Base-by-base conservation (phyloP, 257 asterid species). In the Craterostigma plantagineum region DNA sequence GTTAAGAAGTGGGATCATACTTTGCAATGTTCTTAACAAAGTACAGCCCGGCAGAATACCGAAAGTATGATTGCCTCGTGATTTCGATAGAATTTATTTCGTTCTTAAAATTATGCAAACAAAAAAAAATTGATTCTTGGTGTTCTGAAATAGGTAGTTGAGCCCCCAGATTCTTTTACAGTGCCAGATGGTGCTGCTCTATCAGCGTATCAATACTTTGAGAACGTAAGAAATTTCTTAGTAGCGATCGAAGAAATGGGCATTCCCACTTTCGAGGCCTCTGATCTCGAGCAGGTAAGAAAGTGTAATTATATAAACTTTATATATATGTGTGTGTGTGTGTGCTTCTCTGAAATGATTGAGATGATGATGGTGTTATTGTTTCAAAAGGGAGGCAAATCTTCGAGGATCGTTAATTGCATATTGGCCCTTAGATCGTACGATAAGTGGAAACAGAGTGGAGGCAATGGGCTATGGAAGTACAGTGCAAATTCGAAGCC, bases 131-230 rank as follows among this genome's bases (percentile, higher is more conserved):
- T 47, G 42, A 30, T 43, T 52, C 38, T 48, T 45, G 47, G 47
- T 56, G 56, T 57, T 49, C 33, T 54, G 6, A 23, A 42, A 45
- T 65, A 85, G 97, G 79, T 78, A 59, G 74, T 79, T 33, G 93
- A 78, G 54, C 93, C 95, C 42, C 16, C 68, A 0, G 82, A 73
- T 61, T 41, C 74, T 38, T 72, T 54, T 17, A 35, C 43, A 16
- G 40, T 67, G 47, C 85, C 97, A 42, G 93, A 87, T 57, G 97
- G 93, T 35, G 90, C 87, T 60, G 78, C 97, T 53, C 70, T 70
- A 41, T 71, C 83, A 36, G 93, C 90, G 38, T 76, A 61, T 54
- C 94, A 81, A 38, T 78, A 87, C 72, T 82, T 71, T 38, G 97
- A 87, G 60, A 87, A 87, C 43, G 58, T 82, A 51, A 71, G 86